Conservation (phyloP, 208 protist genomes). For the Strigomonas culicis region DNA sequence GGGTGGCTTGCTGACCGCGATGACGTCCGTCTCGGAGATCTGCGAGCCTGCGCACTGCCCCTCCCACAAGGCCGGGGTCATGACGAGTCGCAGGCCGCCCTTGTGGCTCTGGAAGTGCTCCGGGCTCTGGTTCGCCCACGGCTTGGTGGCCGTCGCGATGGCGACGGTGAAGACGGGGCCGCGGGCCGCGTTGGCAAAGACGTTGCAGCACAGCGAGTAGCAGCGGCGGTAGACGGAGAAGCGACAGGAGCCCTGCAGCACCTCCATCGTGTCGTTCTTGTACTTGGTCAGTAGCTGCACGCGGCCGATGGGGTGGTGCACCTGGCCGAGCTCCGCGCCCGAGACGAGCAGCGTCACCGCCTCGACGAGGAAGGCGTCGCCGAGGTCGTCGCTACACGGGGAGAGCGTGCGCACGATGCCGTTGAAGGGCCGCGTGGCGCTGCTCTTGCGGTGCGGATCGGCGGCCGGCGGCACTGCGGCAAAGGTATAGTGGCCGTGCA, state of each 20-base stretch:
- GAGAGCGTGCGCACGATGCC: conserved; percentile 10
- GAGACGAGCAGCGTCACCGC: conserved; percentile 45
- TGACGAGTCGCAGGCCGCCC: conserved; percentile 52
- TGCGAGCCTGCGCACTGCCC: conserved; percentile 39
- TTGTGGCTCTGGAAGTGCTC: conserved; percentile 49
- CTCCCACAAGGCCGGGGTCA: conserved; percentile 57
- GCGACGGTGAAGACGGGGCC: conserved; percentile 65
- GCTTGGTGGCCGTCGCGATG: conserved; percentile 38
- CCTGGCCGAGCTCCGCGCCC: conserved; percentile 51
- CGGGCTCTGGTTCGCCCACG: conserved; percentile 43
- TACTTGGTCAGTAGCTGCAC: conserved; percentile 61
- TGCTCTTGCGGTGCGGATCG: conserved; percentile 1
- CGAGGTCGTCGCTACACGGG: conserved; percentile 14
- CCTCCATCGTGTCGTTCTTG: conserved; percentile 55
- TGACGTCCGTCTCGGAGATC: conserved; percentile 55
- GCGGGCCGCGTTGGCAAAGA: conserved; percentile 31
- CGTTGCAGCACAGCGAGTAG: conserved; percentile 59
- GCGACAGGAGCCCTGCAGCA: conserved; percentile 60
- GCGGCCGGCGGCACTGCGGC: conserved; percentile 2
- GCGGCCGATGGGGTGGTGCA: conserved; percentile 55
- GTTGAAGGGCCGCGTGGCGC: conserved; percentile 14
- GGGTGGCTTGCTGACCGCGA: conserved; percentile 55
- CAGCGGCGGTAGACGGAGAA: conserved; percentile 51
- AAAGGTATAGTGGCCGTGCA: conserved; percentile 74
- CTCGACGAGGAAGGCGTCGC: conserved; percentile 31